Evolutionary conservation across 257 asterid species (phyloP).

Genomic region (Thymus quinquecostatus): DNA sequence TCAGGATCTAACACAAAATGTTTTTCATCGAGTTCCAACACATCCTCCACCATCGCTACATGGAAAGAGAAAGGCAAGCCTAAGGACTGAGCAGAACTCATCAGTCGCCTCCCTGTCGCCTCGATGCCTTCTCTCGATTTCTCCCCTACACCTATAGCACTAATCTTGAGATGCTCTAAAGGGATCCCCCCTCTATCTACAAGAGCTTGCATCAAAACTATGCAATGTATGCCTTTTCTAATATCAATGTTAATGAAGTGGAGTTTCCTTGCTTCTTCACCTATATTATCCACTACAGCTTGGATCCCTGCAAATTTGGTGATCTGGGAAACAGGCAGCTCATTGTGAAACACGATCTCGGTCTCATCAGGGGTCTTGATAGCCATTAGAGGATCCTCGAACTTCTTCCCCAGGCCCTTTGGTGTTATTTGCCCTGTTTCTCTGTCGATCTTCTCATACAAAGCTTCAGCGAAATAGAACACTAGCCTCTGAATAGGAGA

Average conservation of each 20-base stretch:
- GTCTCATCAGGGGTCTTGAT: slow-evolving; percentile 16
- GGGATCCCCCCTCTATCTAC: slow-evolving; percentile 36
- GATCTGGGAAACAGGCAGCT: slow-evolving; percentile 50
- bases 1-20: slow-evolving; percentile 37
- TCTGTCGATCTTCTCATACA: slow-evolving; percentile 51
- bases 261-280: slow-evolving; percentile 44
- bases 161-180: slow-evolving; percentile 55
- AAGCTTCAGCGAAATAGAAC: slow-evolving; percentile 55
- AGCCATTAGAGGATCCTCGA: slow-evolving; percentile 33
- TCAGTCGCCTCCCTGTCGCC: slow-evolving; percentile 47
- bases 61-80: slow-evolving; percentile 47
- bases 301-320: slow-evolving; percentile 57
- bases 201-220: slow-evolving; percentile 70
- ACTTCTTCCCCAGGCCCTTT: slow-evolving; percentile 32
- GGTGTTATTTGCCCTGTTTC: slow-evolving; percentile 42
- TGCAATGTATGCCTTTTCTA: slow-evolving; percentile 52
- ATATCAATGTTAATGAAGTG: slow-evolving; percentile 61
- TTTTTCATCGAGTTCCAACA: slow-evolving; percentile 38
- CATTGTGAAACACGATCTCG: slow-evolving; percentile 41
- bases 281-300: slow-evolving; percentile 50
- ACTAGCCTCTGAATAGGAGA: slow-evolving; percentile 45
- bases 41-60: slow-evolving; percentile 49
- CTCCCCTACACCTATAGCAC: slow-evolving; percentile 55
- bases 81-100: slow-evolving; percentile 52
- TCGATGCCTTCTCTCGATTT: slow-evolving; percentile 41